A percentile compares a stretch with the other conserved stretches of the same genome.
Evolutionary conservation across 2,329 filamentous ascomycete species (phyloP).

Genomic region (Stachybotrys echinatus): DNA sequence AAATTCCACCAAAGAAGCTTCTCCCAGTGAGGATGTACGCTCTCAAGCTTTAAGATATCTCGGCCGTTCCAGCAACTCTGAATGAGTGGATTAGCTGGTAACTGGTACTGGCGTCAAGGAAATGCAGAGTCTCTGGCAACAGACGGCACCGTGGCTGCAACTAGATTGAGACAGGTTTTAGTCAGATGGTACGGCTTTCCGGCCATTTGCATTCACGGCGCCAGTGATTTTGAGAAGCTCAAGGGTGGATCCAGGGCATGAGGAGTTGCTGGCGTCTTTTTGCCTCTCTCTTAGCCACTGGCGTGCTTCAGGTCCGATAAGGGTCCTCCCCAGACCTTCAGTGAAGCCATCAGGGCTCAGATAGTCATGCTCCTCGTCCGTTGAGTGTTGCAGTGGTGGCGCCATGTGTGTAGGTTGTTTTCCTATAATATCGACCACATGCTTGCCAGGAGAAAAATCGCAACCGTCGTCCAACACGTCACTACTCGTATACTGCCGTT

Average conservation of each 20-base stretch:
- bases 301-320: conserved; percentile 1
- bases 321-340: not conserved
- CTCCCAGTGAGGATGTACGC: conserved; percentile 77
- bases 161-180: not conserved
- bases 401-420: not conserved
- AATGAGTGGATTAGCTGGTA: not conserved
- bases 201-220: not conserved
- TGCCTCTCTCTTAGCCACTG: conserved; percentile 2
- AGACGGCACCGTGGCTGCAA: not conserved
- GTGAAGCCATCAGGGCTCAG: not conserved
- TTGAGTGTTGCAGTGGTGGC: not conserved
- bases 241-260: not conserved
- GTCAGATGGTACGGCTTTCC: not conserved
- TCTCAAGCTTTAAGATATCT: conserved; percentile 43
- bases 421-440: not conserved
- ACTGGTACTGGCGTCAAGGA: not conserved
- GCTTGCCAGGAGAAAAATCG: not conserved
- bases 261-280: not conserved
- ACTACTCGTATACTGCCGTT: not conserved
- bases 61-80: not conserved
- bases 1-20: conserved; percentile 43
- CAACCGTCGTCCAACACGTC: not conserved
- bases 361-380: conserved; percentile 2
- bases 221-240: not conserved
- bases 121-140: not conserved